Base-by-base conservation (phyloP, 2,329 filamentous ascomycete species). In the Hymenoscyphus repandus region DNA sequence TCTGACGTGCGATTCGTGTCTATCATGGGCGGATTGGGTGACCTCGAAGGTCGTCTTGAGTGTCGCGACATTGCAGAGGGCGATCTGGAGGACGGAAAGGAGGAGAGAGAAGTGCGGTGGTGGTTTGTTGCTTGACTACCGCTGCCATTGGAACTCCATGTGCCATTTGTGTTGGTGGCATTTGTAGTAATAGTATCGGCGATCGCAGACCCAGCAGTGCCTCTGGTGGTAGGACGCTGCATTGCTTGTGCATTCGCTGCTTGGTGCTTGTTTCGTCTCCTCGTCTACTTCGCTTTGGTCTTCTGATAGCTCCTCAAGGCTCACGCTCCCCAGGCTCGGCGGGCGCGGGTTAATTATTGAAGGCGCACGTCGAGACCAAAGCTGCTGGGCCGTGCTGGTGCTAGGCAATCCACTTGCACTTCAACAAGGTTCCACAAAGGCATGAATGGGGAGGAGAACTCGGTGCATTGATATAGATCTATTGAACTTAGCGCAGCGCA, bases 61-160 rank as follows among this genome's bases (percentile, higher is more conserved):
- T 66, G 60, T 73, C 59, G 55, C 49, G 79, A 82, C 72, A 81
- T 77, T 62, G 79, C 73, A 49, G 79, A 82, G 45, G 74, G 71
- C 42, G 78, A 77, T 51, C 78, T 74, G 45, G 80, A 79, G 18
- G 81, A 76, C 15, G 72, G 70, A 62, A 85, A 81, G 38, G 82
- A 85, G 22, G 82, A 79, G 43, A 86, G 70, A n/a, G 83, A 86
- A 38, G 78, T 75, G 62, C 76, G 71, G 51, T 72, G 70, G 60
- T 56, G 49, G 44, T 49, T 42, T 20, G 33, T 49, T 40, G 50
- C 50, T 27, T 27, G 22, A 49, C 58, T 66, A 33, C 58, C 61
- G 47, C 58, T 68, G 39, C 60, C 61, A 59, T 67, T 66, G 45
- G 64, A 65, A 48, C 53, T 58, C 31, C 49, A 31, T 33, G 66